phyloP scores from a whole-genome alignment of 2,329 filamentous ascomycete genomes.

The Ceratocystis papillata region DNA sequence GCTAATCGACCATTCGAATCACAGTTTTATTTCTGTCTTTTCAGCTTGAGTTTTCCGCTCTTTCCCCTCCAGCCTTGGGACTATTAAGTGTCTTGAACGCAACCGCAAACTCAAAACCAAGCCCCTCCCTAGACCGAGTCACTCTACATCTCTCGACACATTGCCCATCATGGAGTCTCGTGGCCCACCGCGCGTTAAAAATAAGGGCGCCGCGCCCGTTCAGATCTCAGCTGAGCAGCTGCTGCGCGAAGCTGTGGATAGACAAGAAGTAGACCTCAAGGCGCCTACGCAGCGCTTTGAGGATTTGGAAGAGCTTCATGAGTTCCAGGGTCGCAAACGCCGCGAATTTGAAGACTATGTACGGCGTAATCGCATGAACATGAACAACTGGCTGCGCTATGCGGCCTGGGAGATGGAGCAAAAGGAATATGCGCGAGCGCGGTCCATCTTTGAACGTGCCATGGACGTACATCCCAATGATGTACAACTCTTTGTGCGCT shows the following conservation, averaged over 20 bases:
- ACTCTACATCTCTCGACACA: not conserved
- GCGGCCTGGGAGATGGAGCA: constrained; percentile 96
- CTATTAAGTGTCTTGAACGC: not conserved
- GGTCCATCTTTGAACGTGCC: constrained; percentile 88
- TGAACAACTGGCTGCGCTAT: constrained; percentile 99
- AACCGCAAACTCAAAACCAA: no score
- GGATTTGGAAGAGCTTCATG: constrained; percentile 94
- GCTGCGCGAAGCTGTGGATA: constrained; percentile 89
- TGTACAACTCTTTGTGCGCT: constrained; percentile 79
- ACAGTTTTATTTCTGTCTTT: not conserved
- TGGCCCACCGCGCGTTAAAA: constrained; percentile 92
- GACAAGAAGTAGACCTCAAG: constrained; percentile 79
- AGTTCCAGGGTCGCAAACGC: constrained; percentile 89
- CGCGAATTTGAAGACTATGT: constrained; percentile 99
- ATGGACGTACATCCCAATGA: constrained; percentile 84
- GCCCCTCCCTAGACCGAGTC: not conserved
- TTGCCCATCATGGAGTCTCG: constrained; percentile 66
- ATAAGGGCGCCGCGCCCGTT: constrained; percentile 84
- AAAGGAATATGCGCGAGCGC: constrained; percentile 86
- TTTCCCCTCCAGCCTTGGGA: not conserved
- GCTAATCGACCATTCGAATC: no score
- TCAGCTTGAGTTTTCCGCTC: no score
- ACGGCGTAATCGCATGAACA: constrained; percentile 81
- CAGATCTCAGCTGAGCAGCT: constrained; percentile 97
- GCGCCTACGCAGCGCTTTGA: constrained; percentile 90